A percentile compares a stretch with the other conserved stretches of the same genome.
These are phyloP conservation scores for Blechomonas ayalai DNA, from an alignment of 208 protist genomes.

Conservation along the genomic window DNA sequence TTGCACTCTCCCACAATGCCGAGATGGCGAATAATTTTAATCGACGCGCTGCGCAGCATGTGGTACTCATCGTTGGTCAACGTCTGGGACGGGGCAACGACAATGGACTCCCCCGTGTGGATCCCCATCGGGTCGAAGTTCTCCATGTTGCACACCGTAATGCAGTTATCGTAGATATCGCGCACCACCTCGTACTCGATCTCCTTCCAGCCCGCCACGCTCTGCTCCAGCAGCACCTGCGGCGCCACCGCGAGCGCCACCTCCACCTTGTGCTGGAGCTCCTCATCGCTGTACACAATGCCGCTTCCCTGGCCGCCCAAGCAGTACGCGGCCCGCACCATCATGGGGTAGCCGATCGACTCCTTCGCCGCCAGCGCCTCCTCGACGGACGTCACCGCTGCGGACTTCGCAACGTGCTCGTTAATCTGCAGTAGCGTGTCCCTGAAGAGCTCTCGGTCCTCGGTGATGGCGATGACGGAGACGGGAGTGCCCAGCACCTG, in stretches of 20 bases:
- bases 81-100: constrained; percentile 97
- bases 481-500: constrained; percentile 95
- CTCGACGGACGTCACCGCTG: constrained; percentile 66
- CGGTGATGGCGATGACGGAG: constrained; percentile 93
- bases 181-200: constrained; percentile 99
- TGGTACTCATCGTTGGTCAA: constrained; percentile 97
- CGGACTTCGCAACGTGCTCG: constrained; percentile 87
- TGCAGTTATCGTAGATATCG: constrained; percentile 98
- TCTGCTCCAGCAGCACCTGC: constrained; percentile 97
- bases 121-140: constrained; percentile 98
- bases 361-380: constrained; percentile 59
- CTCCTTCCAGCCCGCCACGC: constrained; percentile 99
- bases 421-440: constrained; percentile 95
- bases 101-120: constrained; percentile 98
- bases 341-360: constrained; percentile 95
- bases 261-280: constrained; percentile 73
- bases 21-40: constrained; percentile 95
- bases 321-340: constrained; percentile 97
- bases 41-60: constrained; percentile 94
- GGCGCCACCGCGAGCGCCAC: constrained; percentile 83
- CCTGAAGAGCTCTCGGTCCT: constrained; percentile 97
- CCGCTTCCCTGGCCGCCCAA: constrained; percentile 98
- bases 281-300: constrained; percentile 89
- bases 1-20: constrained; percentile 99
- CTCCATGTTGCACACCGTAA: constrained; percentile 99